phyloP scores from a whole-genome alignment of 306 rosid species.

The Sicyos edulis region DNA sequence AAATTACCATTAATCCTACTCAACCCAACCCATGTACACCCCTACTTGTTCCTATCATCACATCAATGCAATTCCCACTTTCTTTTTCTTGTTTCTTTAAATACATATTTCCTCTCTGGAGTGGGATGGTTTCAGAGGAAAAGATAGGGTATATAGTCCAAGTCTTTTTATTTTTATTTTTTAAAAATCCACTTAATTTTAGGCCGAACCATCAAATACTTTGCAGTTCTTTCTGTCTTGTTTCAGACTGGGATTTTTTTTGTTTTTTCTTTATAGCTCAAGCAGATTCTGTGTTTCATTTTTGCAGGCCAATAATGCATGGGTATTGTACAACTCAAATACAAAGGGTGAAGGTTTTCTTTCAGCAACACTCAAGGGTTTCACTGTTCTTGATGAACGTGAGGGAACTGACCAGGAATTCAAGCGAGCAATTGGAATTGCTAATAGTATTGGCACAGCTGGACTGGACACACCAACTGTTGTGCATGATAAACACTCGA shows the following conservation, averaged over 20 bases:
- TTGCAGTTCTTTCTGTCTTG: not conserved
- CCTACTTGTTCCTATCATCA: too few relatives aligned
- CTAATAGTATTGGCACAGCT: constrained; percentile 43
- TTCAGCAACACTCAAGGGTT: constrained; percentile 80
- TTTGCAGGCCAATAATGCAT: constrained; percentile 65
- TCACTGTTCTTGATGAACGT: constrained; percentile 84
- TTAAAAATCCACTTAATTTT: not conserved
- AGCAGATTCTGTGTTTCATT: not conserved
- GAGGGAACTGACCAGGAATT: constrained; percentile 79
- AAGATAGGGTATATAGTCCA: not conserved
- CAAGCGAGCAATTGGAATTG: constrained; percentile 84
- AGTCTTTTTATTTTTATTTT: not conserved
- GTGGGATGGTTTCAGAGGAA: not conserved
- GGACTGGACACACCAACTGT: constrained; percentile 26
- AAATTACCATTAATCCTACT: too few relatives aligned
- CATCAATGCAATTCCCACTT: not conserved
- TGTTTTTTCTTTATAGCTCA: not conserved
- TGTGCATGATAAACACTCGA: constrained; percentile 33
- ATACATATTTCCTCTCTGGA: not conserved
- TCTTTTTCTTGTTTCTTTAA: not conserved
- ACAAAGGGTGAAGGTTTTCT: constrained; percentile 72
- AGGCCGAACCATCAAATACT: not conserved
- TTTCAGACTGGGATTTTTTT: not conserved
- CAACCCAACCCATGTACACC: too few relatives aligned
- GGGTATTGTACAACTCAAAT: constrained; percentile 81